Conservation (phyloP, 2,329 filamentous ascomycete species). For the Ramularia collo-cygni region DNA sequence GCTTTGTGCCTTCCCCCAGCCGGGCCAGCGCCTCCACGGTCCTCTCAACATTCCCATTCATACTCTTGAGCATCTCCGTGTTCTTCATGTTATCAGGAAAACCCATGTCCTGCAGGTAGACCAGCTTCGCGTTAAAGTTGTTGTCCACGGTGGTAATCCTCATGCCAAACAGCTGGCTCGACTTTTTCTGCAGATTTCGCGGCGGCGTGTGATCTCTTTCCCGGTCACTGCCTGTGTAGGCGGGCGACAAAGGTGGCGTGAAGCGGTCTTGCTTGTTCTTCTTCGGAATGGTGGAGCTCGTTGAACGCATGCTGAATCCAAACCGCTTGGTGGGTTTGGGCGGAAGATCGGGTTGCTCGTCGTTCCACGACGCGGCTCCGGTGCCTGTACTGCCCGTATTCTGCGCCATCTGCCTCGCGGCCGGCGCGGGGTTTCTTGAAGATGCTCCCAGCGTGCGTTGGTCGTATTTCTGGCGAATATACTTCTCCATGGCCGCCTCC, state of each 20-base stretch:
- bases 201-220: slow-evolving; percentile 14
- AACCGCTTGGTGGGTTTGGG: slow-evolving; percentile 56
- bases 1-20: slow-evolving; percentile 63
- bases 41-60: slow-evolving; percentile 78
- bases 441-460: slow-evolving; percentile 44
- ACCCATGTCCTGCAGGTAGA: slow-evolving; percentile 79
- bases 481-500: slow-evolving; percentile 90
- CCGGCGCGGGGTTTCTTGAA: slow-evolving; percentile 17
- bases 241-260: slow-evolving; percentile 32
- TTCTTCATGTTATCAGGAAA: slow-evolving; percentile 81
- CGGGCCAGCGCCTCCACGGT: slow-evolving; percentile 79
- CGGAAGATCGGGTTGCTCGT: slow-evolving; percentile 51
- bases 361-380: slow-evolving; percentile 40
- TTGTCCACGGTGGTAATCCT: slow-evolving; percentile 50
- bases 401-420: slow-evolving; percentile 47
- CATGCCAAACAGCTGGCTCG: slow-evolving; percentile 34
- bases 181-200: slow-evolving; percentile 41
- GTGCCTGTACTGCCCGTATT: slow-evolving; percentile 50
- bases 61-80: slow-evolving; percentile 68
- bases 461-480: slow-evolving; percentile 91
- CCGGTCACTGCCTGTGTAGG: slow-evolving; percentile 24
- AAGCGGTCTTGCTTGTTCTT: slow-evolving; percentile 43
- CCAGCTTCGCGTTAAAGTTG: slow-evolving; percentile 68
- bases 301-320: slow-evolving; percentile 59
- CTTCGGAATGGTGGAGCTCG: slow-evolving; percentile 59